Evolutionary conservation across 441 rosid genomes (phyloP), one percentile per base, ranked within the genome.

Genomic region (Eruca vesicaria): DNA sequence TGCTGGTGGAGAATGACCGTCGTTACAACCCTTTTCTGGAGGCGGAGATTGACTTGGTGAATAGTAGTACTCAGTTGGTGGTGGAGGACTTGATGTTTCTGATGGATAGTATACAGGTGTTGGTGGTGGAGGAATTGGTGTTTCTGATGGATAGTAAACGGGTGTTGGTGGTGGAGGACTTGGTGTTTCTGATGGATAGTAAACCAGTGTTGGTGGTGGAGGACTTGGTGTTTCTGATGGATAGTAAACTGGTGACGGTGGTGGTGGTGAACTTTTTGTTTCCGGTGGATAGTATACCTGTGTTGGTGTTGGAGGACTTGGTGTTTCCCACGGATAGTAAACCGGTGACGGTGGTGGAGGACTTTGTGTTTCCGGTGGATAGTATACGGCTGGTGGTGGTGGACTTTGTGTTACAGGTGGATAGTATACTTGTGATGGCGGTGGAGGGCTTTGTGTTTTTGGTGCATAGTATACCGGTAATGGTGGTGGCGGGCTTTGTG

Each of bases 21-120:
- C 82, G 23, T 74, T 35, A 23, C 74, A 80, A 1, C 28, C 63
- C 16, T n/a, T 58, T 43, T 81, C 52, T 26, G 90, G 86, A 12
- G 91, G 89, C 3, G 88, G 86, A 52, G 84, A 69, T 35, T 68
- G 74, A 67, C 23, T 73, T 68, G 88, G 85, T n/a, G 81, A 35
- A 32, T 74, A 66, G 63, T 70, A 66, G 60, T 68, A 73, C 31
- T 63, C 74, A 1, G 80, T 62, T 0, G 86, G 82, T 31, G 79
- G 81, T 41, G 81, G 78, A 11, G 78, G 71, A 56, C 50, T 68
- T 75, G 4, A 64, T 53, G 57, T 75, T 11, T 12, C 74, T 8
- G 33, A 26, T 0, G 72, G 67, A 8, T 77, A 77, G 67, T 65
- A 66, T 3, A 71, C 76, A 0, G 72, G 76, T 26, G 80, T 3